phyloP scores from a whole-genome alignment of 2,329 filamentous ascomycete genomes.

The Chaetothyriales sp. region DNA sequence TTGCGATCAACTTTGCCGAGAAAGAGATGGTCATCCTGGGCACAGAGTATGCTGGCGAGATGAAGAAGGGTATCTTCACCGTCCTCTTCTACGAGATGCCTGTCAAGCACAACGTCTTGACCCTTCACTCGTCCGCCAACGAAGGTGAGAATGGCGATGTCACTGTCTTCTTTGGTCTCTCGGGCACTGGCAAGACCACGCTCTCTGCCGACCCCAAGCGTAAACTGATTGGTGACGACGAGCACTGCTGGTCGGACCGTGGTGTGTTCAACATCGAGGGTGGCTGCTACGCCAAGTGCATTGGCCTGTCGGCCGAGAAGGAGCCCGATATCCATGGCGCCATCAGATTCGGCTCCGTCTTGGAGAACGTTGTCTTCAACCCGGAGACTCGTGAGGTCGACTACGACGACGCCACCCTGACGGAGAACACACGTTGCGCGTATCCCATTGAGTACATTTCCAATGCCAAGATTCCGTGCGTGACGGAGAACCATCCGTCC shows the following conservation, averaged over 20 bases:
- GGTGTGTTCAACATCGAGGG: slow-evolving; percentile 99
- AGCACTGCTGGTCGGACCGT: slow-evolving; percentile 97
- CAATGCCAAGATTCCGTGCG: slow-evolving; percentile 97
- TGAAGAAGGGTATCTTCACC: slow-evolving; percentile 98
- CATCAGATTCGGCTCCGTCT: slow-evolving; percentile 89
- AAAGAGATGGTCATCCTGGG: slow-evolving; percentile 99
- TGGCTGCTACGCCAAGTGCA: slow-evolving; percentile 98
- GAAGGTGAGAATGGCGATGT: slow-evolving; percentile 90
- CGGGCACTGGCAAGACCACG: slow-evolving; percentile 96
- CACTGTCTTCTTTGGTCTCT: slow-evolving; percentile 97
- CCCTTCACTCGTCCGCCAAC: slow-evolving; percentile 95
- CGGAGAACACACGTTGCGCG: slow-evolving; percentile 95
- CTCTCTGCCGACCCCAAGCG: slow-evolving; percentile 94
- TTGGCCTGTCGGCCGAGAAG: slow-evolving; percentile 94
- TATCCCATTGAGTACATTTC: slow-evolving; percentile 98
- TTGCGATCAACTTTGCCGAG: slow-evolving; percentile 96
- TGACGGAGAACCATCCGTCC: slow-evolving; percentile 71
- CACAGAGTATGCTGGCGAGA: slow-evolving; percentile 94
- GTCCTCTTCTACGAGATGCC: slow-evolving; percentile 99
- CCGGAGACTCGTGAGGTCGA: slow-evolving; percentile 76
- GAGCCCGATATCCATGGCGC: slow-evolving; percentile 95
- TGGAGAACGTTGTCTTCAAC: slow-evolving; percentile 98
- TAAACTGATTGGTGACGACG: slow-evolving; percentile 89
- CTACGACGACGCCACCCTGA: slow-evolving; percentile 88
- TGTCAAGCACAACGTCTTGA: slow-evolving; percentile 97